Evolutionary conservation across 2,329 filamentous ascomycete genomes (phyloP).

Genomic region (Aspergillus quadrilineatus): DNA sequence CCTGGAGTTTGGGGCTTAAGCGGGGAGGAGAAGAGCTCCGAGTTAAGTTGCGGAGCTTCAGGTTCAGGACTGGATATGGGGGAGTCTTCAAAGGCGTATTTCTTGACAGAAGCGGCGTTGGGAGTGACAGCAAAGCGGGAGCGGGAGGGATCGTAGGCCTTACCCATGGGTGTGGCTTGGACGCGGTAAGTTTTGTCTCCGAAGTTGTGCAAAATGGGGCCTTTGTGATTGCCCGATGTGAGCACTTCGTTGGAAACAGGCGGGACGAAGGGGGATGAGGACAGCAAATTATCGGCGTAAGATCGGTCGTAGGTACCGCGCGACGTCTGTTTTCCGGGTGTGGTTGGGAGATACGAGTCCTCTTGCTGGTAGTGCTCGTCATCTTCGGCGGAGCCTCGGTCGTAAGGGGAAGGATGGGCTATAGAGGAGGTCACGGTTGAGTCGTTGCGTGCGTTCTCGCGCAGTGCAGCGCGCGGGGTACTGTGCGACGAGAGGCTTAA

Average conservation of each 20-base stretch:
- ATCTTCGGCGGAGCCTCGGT: neutral
- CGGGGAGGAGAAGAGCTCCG: slow-evolving; percentile 81
- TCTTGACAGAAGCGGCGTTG: slow-evolving; percentile 25
- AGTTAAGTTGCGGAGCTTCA: slow-evolving; percentile 76
- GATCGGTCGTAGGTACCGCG: slow-evolving; percentile 19
- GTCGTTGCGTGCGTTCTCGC: slow-evolving; percentile 33
- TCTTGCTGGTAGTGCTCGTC: slow-evolving; percentile 6
- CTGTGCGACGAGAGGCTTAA: slow-evolving; percentile 48
- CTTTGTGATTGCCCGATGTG: slow-evolving; percentile 37
- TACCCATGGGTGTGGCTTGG: slow-evolving; percentile 81
- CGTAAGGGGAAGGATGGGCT: slow-evolving; percentile 73
- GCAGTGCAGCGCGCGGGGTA: slow-evolving; percentile 44
- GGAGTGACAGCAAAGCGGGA: slow-evolving; percentile 37
- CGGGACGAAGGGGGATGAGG: slow-evolving; percentile 56
- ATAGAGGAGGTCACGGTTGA: slow-evolving; percentile 42
- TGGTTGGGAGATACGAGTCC: slow-evolving; percentile 37
- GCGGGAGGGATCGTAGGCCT: slow-evolving; percentile 34
- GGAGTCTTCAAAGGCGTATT: slow-evolving; percentile 43
- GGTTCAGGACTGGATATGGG: slow-evolving; percentile 74
- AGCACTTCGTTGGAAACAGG: slow-evolving; percentile 47
- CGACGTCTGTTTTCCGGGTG: slow-evolving; percentile 32
- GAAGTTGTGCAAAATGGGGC: slow-evolving; percentile 79
- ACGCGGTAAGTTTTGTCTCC: slow-evolving; percentile 94
- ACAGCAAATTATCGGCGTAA: slow-evolving; percentile 55
- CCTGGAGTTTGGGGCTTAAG: slow-evolving; percentile 47